Evolutionary conservation across 1,284 basidiomycete species (phyloP), one percentile per base, ranked within the genome.

Genomic region (Coriolopsis trogii): DNA sequence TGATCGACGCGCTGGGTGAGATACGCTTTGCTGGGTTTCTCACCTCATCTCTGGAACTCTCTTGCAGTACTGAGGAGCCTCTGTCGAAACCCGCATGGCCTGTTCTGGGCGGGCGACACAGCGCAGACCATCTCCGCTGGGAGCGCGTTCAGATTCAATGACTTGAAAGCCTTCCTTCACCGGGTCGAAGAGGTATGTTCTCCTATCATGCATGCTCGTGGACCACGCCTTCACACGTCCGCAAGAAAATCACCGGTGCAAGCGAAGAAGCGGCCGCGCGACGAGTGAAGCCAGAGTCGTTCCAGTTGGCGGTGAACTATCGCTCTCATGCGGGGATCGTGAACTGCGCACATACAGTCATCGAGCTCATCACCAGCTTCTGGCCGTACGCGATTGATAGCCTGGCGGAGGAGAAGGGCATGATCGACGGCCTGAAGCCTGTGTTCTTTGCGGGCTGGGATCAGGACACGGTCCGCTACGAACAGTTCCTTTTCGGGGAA

Each of bases 81-180:
- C 3, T 89, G 85, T 59, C 67, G 67, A 10, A 89, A 90, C 60
- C 76, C 80, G 0, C 70, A 85, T 33, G 88, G 89, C 0, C 67
- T 87, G 20, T 89, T 89, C 62, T 91, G 85, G 84, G 88, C 88
- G 0, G 89, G 88, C 0, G 88, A 91, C 61, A 91, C 89, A 0
- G 87, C 88, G 0, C 88, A 91, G 59, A 87, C 87, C 0, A 90
- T 91, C 16, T 82, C 84, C 0, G 76, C 80, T 1, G 88, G 87
- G 0, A 87, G 84, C 49, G 80, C 84, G 0, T 90, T 91, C 59
- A 70, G 83, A 12, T 91, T 91, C 65, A 72, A 86, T 55, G 87
- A 89, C 37, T 63, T 91, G 49, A 90, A 85, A 58, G 77, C 86
- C 0, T 85, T 86, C 60, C 59, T 89, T 23, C 79, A 80, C 51